phyloP scores from a whole-genome alignment of 2,329 filamentous ascomycete species.

The Xylaria polymorpha region DNA sequence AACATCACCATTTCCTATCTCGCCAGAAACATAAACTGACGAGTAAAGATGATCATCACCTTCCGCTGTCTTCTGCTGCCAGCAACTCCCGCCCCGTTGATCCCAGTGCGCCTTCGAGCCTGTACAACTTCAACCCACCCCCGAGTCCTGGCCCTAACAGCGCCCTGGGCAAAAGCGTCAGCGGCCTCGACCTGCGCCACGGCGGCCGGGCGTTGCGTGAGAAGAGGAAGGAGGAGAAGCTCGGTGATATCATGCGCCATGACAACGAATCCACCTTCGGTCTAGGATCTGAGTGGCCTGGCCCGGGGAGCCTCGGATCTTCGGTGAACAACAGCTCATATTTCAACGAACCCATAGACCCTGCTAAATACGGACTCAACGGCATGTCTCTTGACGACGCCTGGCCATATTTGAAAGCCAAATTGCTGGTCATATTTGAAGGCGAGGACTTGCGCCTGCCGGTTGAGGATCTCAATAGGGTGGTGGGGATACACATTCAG shows the following conservation, averaged over 20 bases:
- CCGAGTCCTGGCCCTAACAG: conserved; percentile 75
- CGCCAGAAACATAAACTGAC: conserved; percentile 82
- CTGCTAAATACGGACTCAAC: conserved; percentile 71
- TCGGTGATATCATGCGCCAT: conserved; percentile 56
- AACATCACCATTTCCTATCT: conserved; percentile 82
- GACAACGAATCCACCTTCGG: conserved; percentile 63
- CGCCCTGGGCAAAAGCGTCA: conserved; percentile 84
- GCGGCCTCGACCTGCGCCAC: conserved; percentile 81
- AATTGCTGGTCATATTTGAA: conserved; percentile 81
- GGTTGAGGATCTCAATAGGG: conserved; percentile 83
- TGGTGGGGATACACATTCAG: conserved; percentile 82
- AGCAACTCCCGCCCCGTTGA: conserved; percentile 83
- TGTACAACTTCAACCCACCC: conserved; percentile 83
- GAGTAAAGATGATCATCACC: conserved; percentile 76
- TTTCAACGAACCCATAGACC: conserved; percentile 63
- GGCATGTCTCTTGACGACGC: conserved; percentile 82
- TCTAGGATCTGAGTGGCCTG: conserved; percentile 62
- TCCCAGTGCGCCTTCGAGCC: conserved; percentile 76
- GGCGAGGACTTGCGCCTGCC: conserved; percentile 83
- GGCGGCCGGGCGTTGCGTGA: conserved; percentile 81
- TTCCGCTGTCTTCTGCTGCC: conserved; percentile 79
- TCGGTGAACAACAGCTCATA: conserved; percentile 56
- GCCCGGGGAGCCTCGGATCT: conserved; percentile 63
- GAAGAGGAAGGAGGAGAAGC: conserved; percentile 81
- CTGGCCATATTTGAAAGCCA: conserved; percentile 82